Evolutionary conservation across 2,329 filamentous ascomycete genomes (phyloP), one percentile per base, ranked within the genome.

Genomic region (Dryadomyces quercus-mongolicae): DNA sequence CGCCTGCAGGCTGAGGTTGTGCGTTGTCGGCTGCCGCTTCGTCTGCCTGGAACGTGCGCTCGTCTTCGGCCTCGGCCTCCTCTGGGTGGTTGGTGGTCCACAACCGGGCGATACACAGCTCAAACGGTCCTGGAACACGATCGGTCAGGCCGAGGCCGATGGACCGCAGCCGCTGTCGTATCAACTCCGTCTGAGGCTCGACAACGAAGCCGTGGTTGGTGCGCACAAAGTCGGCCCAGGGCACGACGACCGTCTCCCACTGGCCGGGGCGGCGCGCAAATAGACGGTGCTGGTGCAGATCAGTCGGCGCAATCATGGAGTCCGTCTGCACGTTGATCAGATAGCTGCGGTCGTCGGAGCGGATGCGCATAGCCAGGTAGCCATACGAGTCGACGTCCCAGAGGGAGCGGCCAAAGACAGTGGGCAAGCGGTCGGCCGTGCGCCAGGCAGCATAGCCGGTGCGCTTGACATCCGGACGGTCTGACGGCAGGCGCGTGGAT

Each of bases 251-350:
- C 1, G 93, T 96, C 75, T 98, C 92, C 93, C 93, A 98, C 63
- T 91, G 78, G 1, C 90, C 90, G 0, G 87, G 84, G 9, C 81
- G 80, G 63, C 84, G 85, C 9, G 85, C 78, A 61, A 89, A 95
- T 5, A 98, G 71, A 51, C 93, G 77, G 68, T 98, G 93, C 67
- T 98, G 93, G 68, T 97, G 93, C 59, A 98, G 76, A 67, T 98
- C 93, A n/a, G 90, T 92, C 12, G 89, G 87, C 34, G 59, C 59
- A 49, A 95, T 88, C 54, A 98, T 84, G 1, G 87, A 88, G 65
- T 98, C 92, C 3, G 91, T 95, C 73, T 97, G 93, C 16, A 98
- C 74, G 68, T 98, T 98, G 63, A 98, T 82, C 55, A 95, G 88
- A 72, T 97, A 98, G 63, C 88, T 86, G 56, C 93, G 78, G 16